Evolutionary conservation across 208 protist species (phyloP), one percentile per base, ranked within the genome.

Genomic region (Leishmania guyanensis): DNA sequence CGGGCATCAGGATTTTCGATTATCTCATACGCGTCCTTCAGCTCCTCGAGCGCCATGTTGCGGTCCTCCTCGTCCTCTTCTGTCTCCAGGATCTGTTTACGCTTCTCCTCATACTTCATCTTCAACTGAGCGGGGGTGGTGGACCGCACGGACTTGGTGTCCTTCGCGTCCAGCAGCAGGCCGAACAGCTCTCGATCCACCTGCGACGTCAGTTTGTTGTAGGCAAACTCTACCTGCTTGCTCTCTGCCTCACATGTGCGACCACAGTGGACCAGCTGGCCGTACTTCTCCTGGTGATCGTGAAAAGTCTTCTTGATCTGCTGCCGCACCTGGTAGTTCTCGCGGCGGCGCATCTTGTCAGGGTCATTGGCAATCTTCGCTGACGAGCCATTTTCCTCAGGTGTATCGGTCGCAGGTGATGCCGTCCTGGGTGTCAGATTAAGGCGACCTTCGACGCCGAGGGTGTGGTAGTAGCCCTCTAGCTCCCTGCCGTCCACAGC

Each of bases 11-110:
- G 86, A 78, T 95, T 88, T 26, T 93, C 85, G 64, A 97, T 86
- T 83, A 96, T 96, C 48, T 97, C 94, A 81, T 96, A 96, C 60
- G 94, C 94, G 75, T 96, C 92, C 79, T 92, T 92, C 20, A 97
- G 79, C 75, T 97, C 94, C 82, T 95, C 91, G 10, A 97, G 84
- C 29, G 87, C 90, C 91, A 97, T 97, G 71, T 84, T 85, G 65
- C 92, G 86, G 70, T 94, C 92, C 80, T 96, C 91, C 75, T 91
- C 88, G 80, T 96, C 83, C 77, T 88, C 84, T 72, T 96, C 91
- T 33, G 79, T 92, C 66, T 88, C 84, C 54, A 91, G 54, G 46
- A 95, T 91, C 43, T 89, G 51, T 72, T 82, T 79, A 51, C 89
- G 86, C 86, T 96, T 96, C 84, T 89, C 84, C 81, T 96, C 92